Evolutionary conservation across 495 filamentous ascomycete species (phyloP).

Genomic region (Tuber indicum): DNA sequence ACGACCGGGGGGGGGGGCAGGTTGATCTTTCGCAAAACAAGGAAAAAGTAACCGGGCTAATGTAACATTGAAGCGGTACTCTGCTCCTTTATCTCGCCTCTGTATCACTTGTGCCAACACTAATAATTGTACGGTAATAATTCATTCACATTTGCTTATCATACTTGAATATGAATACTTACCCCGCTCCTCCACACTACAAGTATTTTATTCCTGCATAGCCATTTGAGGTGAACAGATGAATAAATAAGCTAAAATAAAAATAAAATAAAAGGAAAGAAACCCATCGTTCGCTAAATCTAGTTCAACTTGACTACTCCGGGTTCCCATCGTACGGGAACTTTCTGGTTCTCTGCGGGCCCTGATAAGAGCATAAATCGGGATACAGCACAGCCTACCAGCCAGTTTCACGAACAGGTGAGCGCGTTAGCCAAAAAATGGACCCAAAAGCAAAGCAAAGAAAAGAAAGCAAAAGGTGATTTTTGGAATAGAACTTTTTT

Average conservation of each 20-base stretch:
- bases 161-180: not conserved
- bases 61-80: not conserved
- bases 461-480: not conserved
- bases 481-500: not conserved
- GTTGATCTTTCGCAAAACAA: not conserved
- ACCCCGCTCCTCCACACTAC: not conserved
- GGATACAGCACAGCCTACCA: slow-evolving; percentile 19
- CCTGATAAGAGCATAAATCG: slow-evolving; percentile 23
- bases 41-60: not conserved
- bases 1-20: not conserved
- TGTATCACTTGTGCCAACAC: not conserved
- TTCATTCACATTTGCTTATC: not conserved
- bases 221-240: not conserved
- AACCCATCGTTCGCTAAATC: not conserved
- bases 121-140: not conserved
- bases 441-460: not conserved
- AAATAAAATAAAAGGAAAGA: not conserved
- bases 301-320: not conserved
- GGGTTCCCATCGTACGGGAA: slow-evolving; percentile 4
- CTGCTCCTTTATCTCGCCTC: not conserved
- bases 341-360: slow-evolving; percentile 13
- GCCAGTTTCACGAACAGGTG: not conserved
- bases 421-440: not conserved
- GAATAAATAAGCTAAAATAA: not conserved
- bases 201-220: not conserved